Base-by-base conservation (phyloP, 2,329 filamentous ascomycete species). In the Cryphonectria nitschkei region DNA sequence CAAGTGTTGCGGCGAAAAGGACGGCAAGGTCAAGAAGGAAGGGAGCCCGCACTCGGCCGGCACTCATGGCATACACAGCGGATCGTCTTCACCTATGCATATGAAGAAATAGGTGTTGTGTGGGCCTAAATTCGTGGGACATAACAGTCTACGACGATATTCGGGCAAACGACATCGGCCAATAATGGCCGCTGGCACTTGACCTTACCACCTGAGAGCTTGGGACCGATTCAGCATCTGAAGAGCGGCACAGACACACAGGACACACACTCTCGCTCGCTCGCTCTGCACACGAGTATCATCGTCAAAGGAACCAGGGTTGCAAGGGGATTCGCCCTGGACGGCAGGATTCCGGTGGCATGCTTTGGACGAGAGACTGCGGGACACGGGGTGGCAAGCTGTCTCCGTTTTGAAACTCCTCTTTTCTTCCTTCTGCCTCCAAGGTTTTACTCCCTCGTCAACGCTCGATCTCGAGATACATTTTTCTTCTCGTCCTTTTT, bases 1-100 rank as follows among this genome's bases (percentile, higher is more conserved):
- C 46, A 92, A 91, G 76, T 88, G 89, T 3, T 91, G 89, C 74
- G 89, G 85, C 22, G 83, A 81, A 58, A 78, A 78, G 54, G 79
- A 77, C 29, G 78, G 77, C 66, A 74, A 73, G 41, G 60, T 67
- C 68, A 66, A 73, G 69, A 65, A 70, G 43, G 71, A 72, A 22
- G 71, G 71, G 22, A 72, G 71, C 32, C 71, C 71, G 5, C 41
- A 63, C 6, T 72, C 71, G 37, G 61, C 69, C 11, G 69, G 67
- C 22, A 71, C 68, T 7, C 71, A 75, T n/a, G 65, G 63, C 13
- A 73, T 72, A 64, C 69, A 75, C n/a, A 71, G 69, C 37, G 66
- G 70, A 2, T 65, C 64, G 3, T 73, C 75, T 39, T 72, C 71
- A 14, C 71, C 71, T 32, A 71, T 70, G 54, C 75, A 76, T 65